Base-by-base conservation (phyloP, 345 rosid species). In the Litchi chinensis region DNA sequence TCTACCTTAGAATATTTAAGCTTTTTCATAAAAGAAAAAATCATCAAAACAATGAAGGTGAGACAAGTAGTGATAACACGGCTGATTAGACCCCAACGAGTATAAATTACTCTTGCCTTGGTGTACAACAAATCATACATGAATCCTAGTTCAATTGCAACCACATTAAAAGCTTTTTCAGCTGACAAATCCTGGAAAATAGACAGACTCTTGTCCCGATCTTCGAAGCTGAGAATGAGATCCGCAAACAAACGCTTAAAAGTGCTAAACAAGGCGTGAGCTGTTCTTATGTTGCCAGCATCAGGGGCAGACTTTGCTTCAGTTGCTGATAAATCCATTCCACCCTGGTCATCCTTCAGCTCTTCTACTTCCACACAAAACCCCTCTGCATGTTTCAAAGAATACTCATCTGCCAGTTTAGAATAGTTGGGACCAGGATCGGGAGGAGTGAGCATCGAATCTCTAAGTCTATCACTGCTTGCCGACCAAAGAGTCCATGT, bases 91-190 rank as follows among this genome's bases (percentile, higher is more conserved):
- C 76, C 76, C 54, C 56, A 13, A 12, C 0, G 4, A 11, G 54
- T 60, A 41, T 60, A n/a, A 15, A 41, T 16, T 15, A 73, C 66
- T 2, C 5, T 13, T 60, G 76, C 85, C 74, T 84, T 84, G 41
- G 85, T 84, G 73, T 76, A 73, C 26, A 84, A 82, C 24, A 81
- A 8, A 70, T 81, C 79, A 41, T 75, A 84, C 73, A 79, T 67
- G 74, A 87, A 82, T 5, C 83, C 84, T 3, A 82, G 82, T 60
- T 82, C 89, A 10, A 84, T 80, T 54, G 77, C 85, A 3, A 84
- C 68, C 26, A 87, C 77, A 13, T 64, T 7, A 21, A 84, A 87
- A 39, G 86, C 86, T 0, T 66, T 40, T 54, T 32, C 63, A 5
- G 4, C 1, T 8, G 72, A 0, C 77, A 73, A 28, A 0, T 57